Evolutionary conservation across 495 filamentous ascomycete genomes (phyloP).

Genomic region (Talaromyces borbonicus): DNA sequence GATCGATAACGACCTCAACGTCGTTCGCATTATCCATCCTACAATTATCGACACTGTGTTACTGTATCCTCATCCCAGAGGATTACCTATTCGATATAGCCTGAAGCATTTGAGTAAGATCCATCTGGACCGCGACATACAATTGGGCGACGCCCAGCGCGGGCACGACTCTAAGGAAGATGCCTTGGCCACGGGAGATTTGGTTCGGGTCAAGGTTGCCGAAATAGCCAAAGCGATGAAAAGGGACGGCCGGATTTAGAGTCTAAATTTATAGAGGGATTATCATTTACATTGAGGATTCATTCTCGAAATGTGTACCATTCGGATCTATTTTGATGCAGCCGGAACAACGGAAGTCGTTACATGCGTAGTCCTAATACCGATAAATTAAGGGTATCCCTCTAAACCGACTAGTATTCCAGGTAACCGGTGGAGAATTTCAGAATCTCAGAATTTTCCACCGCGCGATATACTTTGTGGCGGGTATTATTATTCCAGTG

Average conservation of each 20-base stretch:
- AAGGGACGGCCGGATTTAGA: slow-evolving; percentile 69
- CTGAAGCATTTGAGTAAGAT: slow-evolving; percentile 58
- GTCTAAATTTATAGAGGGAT: too few species aligned
- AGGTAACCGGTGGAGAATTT: too few species aligned
- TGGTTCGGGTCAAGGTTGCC: slow-evolving; percentile 58
- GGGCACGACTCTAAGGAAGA: slow-evolving; percentile 90
- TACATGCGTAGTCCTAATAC: neutral
- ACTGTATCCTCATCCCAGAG: slow-evolving; percentile 65
- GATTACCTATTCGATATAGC: slow-evolving; percentile 65
- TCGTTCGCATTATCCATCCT: slow-evolving; percentile 70
- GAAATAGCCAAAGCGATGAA: slow-evolving; percentile 56
- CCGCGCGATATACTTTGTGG: too few species aligned
- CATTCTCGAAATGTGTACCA: too few species aligned
- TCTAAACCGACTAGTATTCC: too few species aligned
- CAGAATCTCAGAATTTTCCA: too few species aligned
- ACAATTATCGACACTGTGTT: slow-evolving; percentile 79
- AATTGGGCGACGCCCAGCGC: slow-evolving; percentile 49
- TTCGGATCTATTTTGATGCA: too few species aligned
- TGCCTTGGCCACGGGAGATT: slow-evolving; percentile 74
- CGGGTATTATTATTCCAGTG: neutral
- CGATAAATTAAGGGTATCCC: slow-evolving; percentile 3
- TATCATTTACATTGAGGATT: too few species aligned
- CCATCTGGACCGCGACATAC: slow-evolving; percentile 64
- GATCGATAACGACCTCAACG: slow-evolving; percentile 89
- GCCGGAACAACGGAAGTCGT: too few species aligned